Percentiles rank a stretch among this genome's conserved stretches.
These are phyloP conservation scores for Trametes punicea DNA, from an alignment of 768 basidiomycete genomes.

Conservation along the genomic window DNA sequence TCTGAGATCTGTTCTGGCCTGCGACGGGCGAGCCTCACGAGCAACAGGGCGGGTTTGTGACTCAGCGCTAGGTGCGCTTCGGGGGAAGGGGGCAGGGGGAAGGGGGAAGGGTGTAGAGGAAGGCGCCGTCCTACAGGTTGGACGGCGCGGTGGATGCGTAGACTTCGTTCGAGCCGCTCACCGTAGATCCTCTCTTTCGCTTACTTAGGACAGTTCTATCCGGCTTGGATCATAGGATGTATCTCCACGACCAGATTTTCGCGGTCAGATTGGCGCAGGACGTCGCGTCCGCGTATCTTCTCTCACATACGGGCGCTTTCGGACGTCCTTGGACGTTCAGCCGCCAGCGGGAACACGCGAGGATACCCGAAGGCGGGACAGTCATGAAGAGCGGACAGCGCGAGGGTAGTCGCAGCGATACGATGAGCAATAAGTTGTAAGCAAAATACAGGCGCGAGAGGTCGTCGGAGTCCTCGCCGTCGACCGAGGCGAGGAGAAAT, in stretches of 20 bases:
- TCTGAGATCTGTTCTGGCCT: conserved; percentile 39
- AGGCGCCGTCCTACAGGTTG: not conserved
- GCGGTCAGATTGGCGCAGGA: no score
- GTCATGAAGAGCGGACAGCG: not conserved
- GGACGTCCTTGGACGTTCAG: no score
- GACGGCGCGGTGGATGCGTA: not conserved
- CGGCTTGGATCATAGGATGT: not conserved
- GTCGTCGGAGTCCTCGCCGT: no score
- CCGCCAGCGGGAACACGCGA: not conserved
- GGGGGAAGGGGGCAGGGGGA: not conserved
- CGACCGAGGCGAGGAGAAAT: no score
- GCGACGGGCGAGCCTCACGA: no score
- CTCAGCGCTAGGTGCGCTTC: not conserved
- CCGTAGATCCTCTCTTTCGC: not conserved
- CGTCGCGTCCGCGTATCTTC: no score
- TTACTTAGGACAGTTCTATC: not conserved
- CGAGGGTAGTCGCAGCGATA: not conserved
- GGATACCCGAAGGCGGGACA: not conserved
- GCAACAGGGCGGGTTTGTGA: no score
- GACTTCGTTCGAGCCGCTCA: not conserved
- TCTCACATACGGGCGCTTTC: no score
- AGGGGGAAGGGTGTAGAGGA: not conserved
- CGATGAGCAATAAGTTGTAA: not conserved
- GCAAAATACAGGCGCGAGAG: no score
- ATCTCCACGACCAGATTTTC: no score